phyloP scores from a whole-genome alignment of 2,329 filamentous ascomycete species.

The Trichoderma gracile region DNA sequence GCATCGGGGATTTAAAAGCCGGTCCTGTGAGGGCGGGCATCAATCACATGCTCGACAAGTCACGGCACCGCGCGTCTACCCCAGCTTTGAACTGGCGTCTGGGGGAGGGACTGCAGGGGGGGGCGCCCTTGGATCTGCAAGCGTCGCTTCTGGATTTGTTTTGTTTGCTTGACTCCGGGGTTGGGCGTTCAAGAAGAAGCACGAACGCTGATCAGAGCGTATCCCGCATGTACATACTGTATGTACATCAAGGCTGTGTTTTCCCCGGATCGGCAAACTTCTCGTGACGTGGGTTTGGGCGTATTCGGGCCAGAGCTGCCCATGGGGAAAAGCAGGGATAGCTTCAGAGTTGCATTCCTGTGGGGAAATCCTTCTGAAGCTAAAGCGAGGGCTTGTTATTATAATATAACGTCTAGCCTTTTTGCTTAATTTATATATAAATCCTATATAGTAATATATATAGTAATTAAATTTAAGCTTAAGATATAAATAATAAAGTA shows the following conservation, averaged over 20 bases:
- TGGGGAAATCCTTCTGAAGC: not conserved
- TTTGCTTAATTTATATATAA: not conserved
- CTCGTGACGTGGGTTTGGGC: not conserved
- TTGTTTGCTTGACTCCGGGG: not conserved
- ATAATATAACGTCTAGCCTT: not conserved
- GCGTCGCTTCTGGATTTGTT: not conserved
- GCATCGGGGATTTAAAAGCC: constrained; percentile 5
- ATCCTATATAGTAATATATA: too few species aligned
- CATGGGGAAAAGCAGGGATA: not conserved
- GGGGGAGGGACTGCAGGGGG: not conserved
- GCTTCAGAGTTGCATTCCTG: not conserved
- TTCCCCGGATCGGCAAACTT: not conserved
- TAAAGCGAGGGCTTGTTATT: not conserved
- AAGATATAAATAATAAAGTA: too few species aligned
- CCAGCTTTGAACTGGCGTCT: not conserved
- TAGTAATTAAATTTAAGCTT: too few species aligned
- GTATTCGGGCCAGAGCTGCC: not conserved
- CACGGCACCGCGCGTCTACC: not conserved
- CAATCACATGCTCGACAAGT: not conserved
- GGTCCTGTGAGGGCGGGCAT: not conserved
- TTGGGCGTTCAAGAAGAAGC: not conserved
- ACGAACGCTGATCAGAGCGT: not conserved
- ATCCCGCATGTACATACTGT: too few species aligned
- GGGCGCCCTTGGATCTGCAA: too few species aligned
- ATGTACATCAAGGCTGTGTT: not conserved